phyloP scores from a whole-genome alignment of 345 rosid genomes.

The Boechera divaricarpa region DNA sequence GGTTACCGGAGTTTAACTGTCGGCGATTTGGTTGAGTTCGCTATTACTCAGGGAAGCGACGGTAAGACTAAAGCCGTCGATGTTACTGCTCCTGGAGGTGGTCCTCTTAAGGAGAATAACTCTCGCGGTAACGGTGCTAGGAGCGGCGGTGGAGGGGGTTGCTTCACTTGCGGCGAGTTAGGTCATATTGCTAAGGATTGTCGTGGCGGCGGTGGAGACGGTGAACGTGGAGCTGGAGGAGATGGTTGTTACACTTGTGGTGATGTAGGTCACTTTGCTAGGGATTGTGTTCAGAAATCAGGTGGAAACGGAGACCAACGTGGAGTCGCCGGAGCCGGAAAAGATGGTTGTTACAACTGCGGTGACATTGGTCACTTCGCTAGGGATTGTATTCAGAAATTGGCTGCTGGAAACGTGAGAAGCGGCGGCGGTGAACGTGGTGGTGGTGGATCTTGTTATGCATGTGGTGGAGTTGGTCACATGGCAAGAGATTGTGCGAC shows the following conservation, averaged over 20 bases:
- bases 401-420: constrained; percentile 10
- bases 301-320: constrained; percentile 25
- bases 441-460: constrained; percentile 55
- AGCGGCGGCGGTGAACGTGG: constrained; percentile 34
- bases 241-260: constrained; percentile 52
- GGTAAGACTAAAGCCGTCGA: constrained; percentile 55
- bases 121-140: constrained; percentile 37
- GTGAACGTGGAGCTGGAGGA: constrained; percentile 33
- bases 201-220: neutral
- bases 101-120: constrained; percentile 40
- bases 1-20: constrained; percentile 56
- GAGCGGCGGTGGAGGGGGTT: constrained; percentile 44
- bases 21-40: constrained; percentile 59
- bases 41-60: constrained; percentile 40
- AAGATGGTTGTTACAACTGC: constrained; percentile 40
- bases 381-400: constrained; percentile 44
- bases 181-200: constrained; percentile 53
- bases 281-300: constrained; percentile 48
- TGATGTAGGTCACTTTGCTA: constrained; percentile 51
- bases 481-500: constrained; percentile 64
- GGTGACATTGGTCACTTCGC: constrained; percentile 44
- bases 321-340: neutral
- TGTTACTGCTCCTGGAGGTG: constrained; percentile 53
- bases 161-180: constrained; percentile 43
- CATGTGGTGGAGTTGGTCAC: constrained; percentile 67